Percentiles rank a stretch among this genome's conserved stretches.
phyloP scores from a whole-genome alignment of 1,139 yeast species.

The Lipomyces yarrowii region DNA sequence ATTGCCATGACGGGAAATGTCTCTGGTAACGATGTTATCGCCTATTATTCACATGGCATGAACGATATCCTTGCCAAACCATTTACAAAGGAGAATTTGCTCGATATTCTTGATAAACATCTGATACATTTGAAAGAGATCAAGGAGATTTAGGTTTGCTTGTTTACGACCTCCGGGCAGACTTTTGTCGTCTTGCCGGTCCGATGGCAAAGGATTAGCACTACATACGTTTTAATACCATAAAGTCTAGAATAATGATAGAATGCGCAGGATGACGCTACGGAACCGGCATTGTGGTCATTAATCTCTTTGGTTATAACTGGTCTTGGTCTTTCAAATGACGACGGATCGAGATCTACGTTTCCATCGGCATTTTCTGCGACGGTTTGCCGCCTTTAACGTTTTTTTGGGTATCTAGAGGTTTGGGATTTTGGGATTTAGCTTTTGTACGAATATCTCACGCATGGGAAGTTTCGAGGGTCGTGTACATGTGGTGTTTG shows the following conservation, averaged over 20 bases:
- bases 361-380: neutral
- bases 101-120: constrained; percentile 73
- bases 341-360: neutral
- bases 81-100: constrained; percentile 81
- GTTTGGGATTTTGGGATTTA: neutral
- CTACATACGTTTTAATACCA: neutral
- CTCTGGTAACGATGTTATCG: constrained; percentile 75
- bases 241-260: neutral
- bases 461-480: neutral
- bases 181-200: neutral
- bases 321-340: neutral
- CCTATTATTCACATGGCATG: constrained; percentile 86
- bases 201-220: neutral
- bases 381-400: neutral
- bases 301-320: neutral
- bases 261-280: neutral
- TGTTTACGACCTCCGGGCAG: neutral
- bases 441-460: neutral
- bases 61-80: constrained; percentile 91
- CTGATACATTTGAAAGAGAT: constrained; percentile 43
- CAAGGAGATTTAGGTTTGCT: constrained; percentile 33
- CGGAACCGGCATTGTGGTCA: neutral
- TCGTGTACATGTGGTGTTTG: neutral
- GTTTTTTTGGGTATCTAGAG: neutral
- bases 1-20: constrained; percentile 94